Percentiles rank a stretch among this genome's conserved stretches.
Conservation (phyloP, 768 basidiomycete genomes). For the Panellus pusillus region DNA sequence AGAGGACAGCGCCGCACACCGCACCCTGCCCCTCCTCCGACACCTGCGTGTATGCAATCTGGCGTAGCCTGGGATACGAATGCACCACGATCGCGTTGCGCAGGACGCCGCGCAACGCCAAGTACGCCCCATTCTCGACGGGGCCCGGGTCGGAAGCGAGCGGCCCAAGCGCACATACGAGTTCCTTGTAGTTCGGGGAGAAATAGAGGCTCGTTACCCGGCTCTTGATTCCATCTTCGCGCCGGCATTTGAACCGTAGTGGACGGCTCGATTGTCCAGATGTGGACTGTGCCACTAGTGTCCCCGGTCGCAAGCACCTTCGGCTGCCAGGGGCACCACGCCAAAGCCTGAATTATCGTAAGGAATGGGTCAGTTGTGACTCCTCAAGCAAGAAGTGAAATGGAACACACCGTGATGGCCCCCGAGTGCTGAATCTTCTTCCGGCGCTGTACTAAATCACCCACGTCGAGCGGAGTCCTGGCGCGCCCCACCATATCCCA, state of each 20-base stretch:
- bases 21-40: conserved; percentile 57
- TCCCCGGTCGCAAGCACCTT: conserved; percentile 79
- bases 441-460: conserved; percentile 53
- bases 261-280: conserved; percentile 54
- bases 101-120: conserved; percentile 15
- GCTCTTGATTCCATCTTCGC: conserved; percentile 48
- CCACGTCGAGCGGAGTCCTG: conserved; percentile 50
- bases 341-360: conserved; percentile 55
- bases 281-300: conserved; percentile 48
- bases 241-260: conserved; percentile 43
- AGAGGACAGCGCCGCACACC: conserved; percentile 57
- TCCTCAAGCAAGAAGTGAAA: not conserved
- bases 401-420: conserved; percentile 47
- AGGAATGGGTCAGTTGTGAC: not conserved
- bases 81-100: conserved; percentile 48
- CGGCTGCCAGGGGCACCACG: conserved; percentile 87
- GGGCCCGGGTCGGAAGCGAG: conserved; percentile 12
- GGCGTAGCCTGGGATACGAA: conserved; percentile 60
- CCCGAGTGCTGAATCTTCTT: conserved; percentile 74
- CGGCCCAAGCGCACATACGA: conserved; percentile 70
- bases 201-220: conserved; percentile 72
- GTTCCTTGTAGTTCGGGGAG: conserved; percentile 79
- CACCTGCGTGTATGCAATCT: conserved; percentile 43
- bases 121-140: conserved; percentile 11
- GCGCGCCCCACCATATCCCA: conserved; percentile 62